These are phyloP conservation scores for Alternaria arborescens DNA, from an alignment of 2,329 filamentous ascomycete species.

Conservation along the genomic window DNA sequence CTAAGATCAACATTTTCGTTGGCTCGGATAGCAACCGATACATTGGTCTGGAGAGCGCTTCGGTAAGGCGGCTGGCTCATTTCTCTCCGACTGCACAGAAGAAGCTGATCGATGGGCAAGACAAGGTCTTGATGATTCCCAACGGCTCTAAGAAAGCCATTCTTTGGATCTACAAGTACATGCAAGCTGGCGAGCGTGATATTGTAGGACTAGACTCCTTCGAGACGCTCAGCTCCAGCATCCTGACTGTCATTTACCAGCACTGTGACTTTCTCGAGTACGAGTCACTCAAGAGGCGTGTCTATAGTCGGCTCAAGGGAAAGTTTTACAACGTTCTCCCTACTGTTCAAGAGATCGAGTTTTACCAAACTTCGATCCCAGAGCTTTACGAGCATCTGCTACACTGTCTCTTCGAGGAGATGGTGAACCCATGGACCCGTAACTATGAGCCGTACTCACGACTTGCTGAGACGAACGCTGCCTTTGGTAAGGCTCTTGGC, in stretches of 20 bases:
- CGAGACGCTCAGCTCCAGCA: constrained; percentile 15
- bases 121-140: constrained; percentile 18
- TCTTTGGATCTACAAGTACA: constrained; percentile 36
- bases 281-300: constrained; percentile 12
- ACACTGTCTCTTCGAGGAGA: constrained; percentile 11
- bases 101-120: constrained; percentile 18
- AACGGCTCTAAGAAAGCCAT: constrained; percentile 25
- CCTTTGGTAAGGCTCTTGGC: constrained; percentile 11
- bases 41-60: constrained; percentile 32
- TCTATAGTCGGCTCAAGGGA: constrained; percentile 15
- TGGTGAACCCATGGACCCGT: constrained; percentile 20
- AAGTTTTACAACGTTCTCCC: constrained; percentile 16
- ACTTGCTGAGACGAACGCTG: constrained; percentile 6
- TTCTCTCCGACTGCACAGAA: constrained; percentile 27
- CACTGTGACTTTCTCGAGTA: constrained; percentile 31
- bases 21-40: constrained; percentile 22
- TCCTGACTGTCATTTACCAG: constrained; percentile 25
- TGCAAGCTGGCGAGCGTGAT: constrained; percentile 30
- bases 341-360: constrained; percentile 15
- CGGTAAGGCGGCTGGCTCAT: constrained; percentile 24
- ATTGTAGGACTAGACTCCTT: constrained; percentile 12
- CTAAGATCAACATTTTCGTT: constrained; percentile 25
- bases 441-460: constrained; percentile 24
- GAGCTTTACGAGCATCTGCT: constrained; percentile 8
- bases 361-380: constrained; percentile 17